phyloP scores from a whole-genome alignment of 371 early-diverging fungal species.

The Mortierella sp. region DNA sequence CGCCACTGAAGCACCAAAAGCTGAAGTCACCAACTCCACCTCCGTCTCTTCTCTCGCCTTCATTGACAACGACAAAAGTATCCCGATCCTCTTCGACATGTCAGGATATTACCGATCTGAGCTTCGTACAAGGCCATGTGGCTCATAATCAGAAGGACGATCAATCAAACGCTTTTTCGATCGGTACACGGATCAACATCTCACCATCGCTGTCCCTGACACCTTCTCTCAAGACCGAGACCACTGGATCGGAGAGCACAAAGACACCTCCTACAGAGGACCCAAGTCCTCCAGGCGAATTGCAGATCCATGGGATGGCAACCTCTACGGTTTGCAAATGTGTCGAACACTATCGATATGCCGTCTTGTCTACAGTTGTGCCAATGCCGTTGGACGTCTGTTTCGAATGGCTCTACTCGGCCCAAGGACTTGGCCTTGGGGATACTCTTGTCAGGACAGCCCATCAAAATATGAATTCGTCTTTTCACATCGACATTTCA shows the following conservation, averaged over 20 bases:
- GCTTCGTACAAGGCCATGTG: not conserved
- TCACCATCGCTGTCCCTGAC: not conserved
- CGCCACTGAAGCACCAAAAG: not conserved
- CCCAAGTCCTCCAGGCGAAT: too few species aligned
- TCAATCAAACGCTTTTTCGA: not conserved
- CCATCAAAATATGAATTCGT: not conserved
- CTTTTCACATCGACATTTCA: slow-evolving; percentile 3
- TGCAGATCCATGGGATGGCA: not conserved
- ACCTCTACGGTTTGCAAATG: slow-evolving; percentile 7
- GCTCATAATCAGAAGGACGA: not conserved
- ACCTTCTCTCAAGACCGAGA: not conserved
- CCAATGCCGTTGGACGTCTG: slow-evolving; percentile 14
- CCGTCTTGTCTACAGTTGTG: slow-evolving; percentile 21
- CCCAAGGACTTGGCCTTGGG: slow-evolving; percentile 10
- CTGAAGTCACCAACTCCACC: slow-evolving; percentile 19
- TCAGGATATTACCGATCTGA: not conserved
- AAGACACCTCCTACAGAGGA: slow-evolving; percentile 9
- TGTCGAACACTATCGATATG: slow-evolving; percentile 19
- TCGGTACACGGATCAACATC: not conserved
- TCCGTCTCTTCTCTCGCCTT: slow-evolving; percentile 26
- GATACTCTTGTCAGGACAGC: slow-evolving; percentile 14
- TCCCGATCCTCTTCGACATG: slow-evolving; percentile 16
- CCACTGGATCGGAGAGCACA: not conserved
- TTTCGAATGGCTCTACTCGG: slow-evolving; percentile 26
- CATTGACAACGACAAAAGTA: slow-evolving; percentile 30